A percentile compares a stretch with the other conserved stretches of the same genome.
phyloP scores from a whole-genome alignment of 1,139 yeast genomes.

The Candida pseudocylindracea region DNA sequence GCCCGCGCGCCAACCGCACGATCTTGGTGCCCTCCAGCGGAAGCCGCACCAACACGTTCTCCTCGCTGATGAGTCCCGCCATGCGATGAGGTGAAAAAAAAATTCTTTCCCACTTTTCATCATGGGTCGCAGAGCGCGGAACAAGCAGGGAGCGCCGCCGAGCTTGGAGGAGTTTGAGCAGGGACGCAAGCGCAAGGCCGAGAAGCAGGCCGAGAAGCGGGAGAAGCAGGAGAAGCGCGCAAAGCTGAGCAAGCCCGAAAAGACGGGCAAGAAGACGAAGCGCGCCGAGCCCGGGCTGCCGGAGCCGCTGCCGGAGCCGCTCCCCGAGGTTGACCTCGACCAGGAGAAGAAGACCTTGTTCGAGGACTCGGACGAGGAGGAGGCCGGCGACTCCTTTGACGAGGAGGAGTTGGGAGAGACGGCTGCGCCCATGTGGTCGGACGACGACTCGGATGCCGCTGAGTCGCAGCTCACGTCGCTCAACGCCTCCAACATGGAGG shows the following conservation, averaged over 20 bases:
- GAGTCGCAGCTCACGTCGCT: slow-evolving; percentile 49
- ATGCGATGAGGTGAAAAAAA: slow-evolving; percentile 6
- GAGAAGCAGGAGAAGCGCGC: slow-evolving; percentile 11
- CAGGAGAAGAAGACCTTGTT: slow-evolving; percentile 54
- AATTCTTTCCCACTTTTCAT: slow-evolving; percentile 6
- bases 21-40: slow-evolving; percentile 70
- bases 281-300: slow-evolving; percentile 11
- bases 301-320: slow-evolving; percentile 18
- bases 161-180: slow-evolving; percentile 52
- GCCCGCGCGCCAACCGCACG: slow-evolving; percentile 36
- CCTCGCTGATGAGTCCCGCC: slow-evolving; percentile 10
- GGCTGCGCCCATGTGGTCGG: slow-evolving; percentile 69
- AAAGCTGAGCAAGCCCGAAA: slow-evolving; percentile 4
- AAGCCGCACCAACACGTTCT: slow-evolving; percentile 44
- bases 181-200: slow-evolving; percentile 11
- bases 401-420: slow-evolving; percentile 34
- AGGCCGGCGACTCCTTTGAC: slow-evolving; percentile 16
- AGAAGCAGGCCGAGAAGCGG: slow-evolving; percentile 23
- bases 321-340: slow-evolving; percentile 42
- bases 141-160: slow-evolving; percentile 84
- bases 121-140: slow-evolving; percentile 87
- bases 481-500: slow-evolving; percentile 79
- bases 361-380: slow-evolving; percentile 43
- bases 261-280: slow-evolving; percentile 5
- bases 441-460: slow-evolving; percentile 40